Percentiles rank a stretch among this genome's conserved stretches.
phyloP scores from a whole-genome alignment of 2,329 filamentous ascomycete genomes.

The Lasiodiplodia theobromae region DNA sequence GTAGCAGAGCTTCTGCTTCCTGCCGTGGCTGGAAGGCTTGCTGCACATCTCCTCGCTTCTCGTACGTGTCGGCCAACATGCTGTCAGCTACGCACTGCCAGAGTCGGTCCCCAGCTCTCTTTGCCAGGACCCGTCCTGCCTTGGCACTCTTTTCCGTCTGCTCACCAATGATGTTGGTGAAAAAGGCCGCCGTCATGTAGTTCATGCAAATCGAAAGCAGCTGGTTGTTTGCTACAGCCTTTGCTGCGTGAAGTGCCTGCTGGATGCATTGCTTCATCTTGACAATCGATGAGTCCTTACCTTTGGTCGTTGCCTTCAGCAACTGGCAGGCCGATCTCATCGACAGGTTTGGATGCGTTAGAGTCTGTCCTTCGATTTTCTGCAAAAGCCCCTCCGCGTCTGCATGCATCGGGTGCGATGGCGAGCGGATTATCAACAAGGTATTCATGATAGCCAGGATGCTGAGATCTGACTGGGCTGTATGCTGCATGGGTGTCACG shows the following conservation, averaged over 20 bases:
- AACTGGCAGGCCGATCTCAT: slow-evolving; percentile 81
- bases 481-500: slow-evolving; percentile 32
- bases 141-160: slow-evolving; percentile 60
- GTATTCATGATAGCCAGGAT: slow-evolving; percentile 58
- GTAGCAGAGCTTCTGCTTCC: slow-evolving; percentile 48
- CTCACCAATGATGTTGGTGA: slow-evolving; percentile 77
- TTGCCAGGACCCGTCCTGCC: slow-evolving; percentile 61
- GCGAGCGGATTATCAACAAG: slow-evolving; percentile 54
- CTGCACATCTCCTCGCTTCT: slow-evolving; percentile 70
- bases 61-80: slow-evolving; percentile 77
- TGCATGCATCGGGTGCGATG: slow-evolving; percentile 52
- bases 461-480: slow-evolving; percentile 50
- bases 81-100: slow-evolving; percentile 73
- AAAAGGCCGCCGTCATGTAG: slow-evolving; percentile 84
- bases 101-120: slow-evolving; percentile 53
- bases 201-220: slow-evolving; percentile 83
- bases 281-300: slow-evolving; percentile 63
- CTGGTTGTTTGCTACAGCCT: slow-evolving; percentile 75
- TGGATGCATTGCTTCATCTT: slow-evolving; percentile 81
- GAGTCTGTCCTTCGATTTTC: slow-evolving; percentile 71
- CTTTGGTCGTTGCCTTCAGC: slow-evolving; percentile 61
- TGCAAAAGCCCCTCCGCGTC: slow-evolving; percentile 65
- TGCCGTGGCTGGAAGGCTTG: slow-evolving; percentile 57
- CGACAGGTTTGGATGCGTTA: slow-evolving; percentile 73
- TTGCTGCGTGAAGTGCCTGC: slow-evolving; percentile 72